phyloP scores from a whole-genome alignment of 441 rosid genomes.

The Flueggea neowawraea region DNA sequence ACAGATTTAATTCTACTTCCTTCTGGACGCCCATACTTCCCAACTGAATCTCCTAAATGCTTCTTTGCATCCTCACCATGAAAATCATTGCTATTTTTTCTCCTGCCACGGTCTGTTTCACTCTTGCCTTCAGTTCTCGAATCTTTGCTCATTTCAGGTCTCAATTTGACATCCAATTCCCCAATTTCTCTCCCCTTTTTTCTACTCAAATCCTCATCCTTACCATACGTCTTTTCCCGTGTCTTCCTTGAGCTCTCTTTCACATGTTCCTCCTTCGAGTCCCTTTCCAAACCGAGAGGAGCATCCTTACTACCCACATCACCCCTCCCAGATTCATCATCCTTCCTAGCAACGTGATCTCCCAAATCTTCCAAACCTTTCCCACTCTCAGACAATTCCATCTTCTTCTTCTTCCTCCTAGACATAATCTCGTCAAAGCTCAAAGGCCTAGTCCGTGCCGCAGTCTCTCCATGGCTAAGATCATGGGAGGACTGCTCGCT shows the following conservation, averaged over 20 bases:
- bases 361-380: conserved; percentile 23
- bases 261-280: conserved; percentile 25
- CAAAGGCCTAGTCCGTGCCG: conserved; percentile 93
- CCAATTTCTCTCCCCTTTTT: conserved; percentile 21
- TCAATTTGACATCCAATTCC: conserved; percentile 33
- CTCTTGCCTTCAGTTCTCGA: conserved; percentile 31
- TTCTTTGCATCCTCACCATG: conserved; percentile 32
- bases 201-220: conserved; percentile 23
- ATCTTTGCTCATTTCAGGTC: conserved; percentile 34
- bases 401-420: conserved; percentile 51
- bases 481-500: conserved; percentile 14
- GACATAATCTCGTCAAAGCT: conserved; percentile 78
- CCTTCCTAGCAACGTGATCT: conserved; percentile 23
- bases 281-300: conserved; percentile 23
- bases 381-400: conserved; percentile 36
- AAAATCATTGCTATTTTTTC: conserved; percentile 15
- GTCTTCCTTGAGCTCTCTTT: conserved; percentile 33
- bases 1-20: conserved; percentile 39
- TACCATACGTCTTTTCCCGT: conserved; percentile 23
- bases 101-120: conserved; percentile 27
- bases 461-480: conserved; percentile 43
- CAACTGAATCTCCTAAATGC: conserved; percentile 41
- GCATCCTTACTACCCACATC: conserved; percentile 25
- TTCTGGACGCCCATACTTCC: conserved; percentile 36
- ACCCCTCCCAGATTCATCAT: conserved; percentile 26